Conservation (phyloP, 2,329 filamentous ascomycete species). For the Incumbomyces delicatus region DNA sequence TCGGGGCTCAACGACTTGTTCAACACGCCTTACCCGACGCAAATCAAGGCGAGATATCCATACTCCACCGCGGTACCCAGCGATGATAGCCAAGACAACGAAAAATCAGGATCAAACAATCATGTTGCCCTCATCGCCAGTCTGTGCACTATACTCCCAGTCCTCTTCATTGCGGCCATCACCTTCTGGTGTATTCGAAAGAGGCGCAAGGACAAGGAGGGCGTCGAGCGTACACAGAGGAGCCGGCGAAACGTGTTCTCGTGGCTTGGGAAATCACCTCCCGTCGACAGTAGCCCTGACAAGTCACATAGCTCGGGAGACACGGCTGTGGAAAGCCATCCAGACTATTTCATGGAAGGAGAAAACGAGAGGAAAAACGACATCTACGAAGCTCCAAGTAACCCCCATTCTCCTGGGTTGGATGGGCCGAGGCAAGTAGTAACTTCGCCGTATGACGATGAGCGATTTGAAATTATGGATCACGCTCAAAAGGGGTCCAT, state of each 20-base stretch:
- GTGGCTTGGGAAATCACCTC: constrained; percentile 1
- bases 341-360: background rate
- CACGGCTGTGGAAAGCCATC: background rate
- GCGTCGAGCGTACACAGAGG: background rate
- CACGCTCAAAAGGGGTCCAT: too few species aligned
- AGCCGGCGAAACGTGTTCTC: background rate
- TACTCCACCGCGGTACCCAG: background rate
- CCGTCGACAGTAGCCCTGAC: background rate
- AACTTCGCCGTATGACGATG: background rate
- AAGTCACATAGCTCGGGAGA: background rate
- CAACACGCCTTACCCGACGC: background rate
- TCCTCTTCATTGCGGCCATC: background rate
- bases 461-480: background rate
- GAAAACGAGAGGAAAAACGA: background rate
- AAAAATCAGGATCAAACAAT: background rate
- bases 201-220: background rate
- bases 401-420: background rate
- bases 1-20: background rate
- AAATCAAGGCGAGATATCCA: background rate
- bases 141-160: background rate
- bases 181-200: background rate
- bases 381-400: constrained; percentile 1
- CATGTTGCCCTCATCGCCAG: background rate
- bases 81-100: background rate
- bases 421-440: background rate